Conservation (phyloP, 306 rosid species). For the Quercus engelmannii region DNA sequence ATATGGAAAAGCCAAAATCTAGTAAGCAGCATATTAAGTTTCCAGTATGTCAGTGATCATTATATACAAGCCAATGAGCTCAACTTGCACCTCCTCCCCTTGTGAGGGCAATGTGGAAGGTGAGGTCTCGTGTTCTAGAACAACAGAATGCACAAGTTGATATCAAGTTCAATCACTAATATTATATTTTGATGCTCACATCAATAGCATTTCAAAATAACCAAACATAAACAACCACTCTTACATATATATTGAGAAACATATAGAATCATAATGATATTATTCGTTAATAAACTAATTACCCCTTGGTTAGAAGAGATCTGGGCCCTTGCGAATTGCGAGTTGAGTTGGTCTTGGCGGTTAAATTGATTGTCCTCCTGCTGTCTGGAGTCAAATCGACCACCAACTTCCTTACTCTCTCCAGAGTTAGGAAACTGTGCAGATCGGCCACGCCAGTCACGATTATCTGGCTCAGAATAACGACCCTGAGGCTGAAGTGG, state of each 20-base stretch:
- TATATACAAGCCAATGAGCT: too few relatives aligned
- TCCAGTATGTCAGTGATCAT: too few relatives aligned
- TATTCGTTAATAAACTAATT: constrained; percentile 4
- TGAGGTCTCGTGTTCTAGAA: too few relatives aligned
- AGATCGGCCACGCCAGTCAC: constrained; percentile 95
- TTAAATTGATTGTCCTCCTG: constrained; percentile 49
- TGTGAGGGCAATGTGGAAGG: too few relatives aligned
- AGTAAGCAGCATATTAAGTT: too few relatives aligned
- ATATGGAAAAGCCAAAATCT: too few relatives aligned
- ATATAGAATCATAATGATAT: not conserved
- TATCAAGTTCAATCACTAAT: too few relatives aligned
- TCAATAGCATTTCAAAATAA: not conserved
- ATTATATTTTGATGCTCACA: too few relatives aligned
- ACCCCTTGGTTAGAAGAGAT: constrained; percentile 67
- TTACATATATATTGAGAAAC: too few relatives aligned
- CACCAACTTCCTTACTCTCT: constrained; percentile 66
- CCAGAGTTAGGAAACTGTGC: constrained; percentile 52
- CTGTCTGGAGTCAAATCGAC: constrained; percentile 50
- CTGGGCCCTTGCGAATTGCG: constrained; percentile 54
- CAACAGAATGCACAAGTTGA: too few relatives aligned
- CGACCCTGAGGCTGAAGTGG: constrained; percentile 54
- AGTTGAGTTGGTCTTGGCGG: constrained; percentile 62
- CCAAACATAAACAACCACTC: not conserved
- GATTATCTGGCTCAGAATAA: constrained; percentile 80
- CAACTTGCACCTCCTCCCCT: too few relatives aligned